phyloP scores from a whole-genome alignment of 2,329 filamentous ascomycete species.

The Penicillium palitans region DNA sequence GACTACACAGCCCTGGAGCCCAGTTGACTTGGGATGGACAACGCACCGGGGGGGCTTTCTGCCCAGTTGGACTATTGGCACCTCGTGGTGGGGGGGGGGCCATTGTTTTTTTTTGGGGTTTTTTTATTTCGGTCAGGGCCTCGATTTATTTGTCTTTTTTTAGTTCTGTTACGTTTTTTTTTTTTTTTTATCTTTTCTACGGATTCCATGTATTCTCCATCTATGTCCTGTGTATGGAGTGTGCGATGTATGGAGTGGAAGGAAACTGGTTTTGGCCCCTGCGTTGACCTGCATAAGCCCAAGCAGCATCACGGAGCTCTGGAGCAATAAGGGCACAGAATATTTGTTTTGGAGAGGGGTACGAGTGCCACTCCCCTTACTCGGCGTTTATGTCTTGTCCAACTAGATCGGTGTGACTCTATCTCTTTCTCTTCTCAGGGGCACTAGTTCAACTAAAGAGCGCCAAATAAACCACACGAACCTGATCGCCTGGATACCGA shows the following conservation, averaged over 20 bases:
- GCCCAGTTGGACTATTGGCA: constrained; percentile 14
- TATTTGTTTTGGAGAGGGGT: constrained; percentile 6
- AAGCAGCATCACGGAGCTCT: constrained; percentile 9
- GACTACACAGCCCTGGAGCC: constrained; percentile 14
- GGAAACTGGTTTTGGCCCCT: constrained; percentile 25
- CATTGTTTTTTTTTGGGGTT: constrained; percentile 6
- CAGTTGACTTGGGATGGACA: constrained; percentile 4
- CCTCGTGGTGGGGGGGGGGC: constrained; percentile 18
- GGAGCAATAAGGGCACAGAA: constrained; percentile 10
- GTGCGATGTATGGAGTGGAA: not conserved
- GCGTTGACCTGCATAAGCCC: constrained; percentile 23
- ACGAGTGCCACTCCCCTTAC: constrained; percentile 18
- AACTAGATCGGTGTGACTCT: constrained; percentile 5
- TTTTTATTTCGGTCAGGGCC: constrained; percentile 3
- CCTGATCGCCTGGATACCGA: constrained; percentile 16
- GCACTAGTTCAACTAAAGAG: not conserved
- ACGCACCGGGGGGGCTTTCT: not conserved
- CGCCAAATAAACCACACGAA: constrained; percentile 10
- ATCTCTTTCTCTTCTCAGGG: not conserved
- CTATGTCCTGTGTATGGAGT: not conserved
- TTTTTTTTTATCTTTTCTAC: not conserved
- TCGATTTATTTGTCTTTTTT: constrained; percentile 1
- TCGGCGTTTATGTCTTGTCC: constrained; percentile 12
- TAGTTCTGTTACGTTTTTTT: not conserved
- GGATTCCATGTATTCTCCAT: not conserved